Evolutionary conservation across 345 rosid species (phyloP).

Genomic region (Cardamine chenopodiifolia): DNA sequence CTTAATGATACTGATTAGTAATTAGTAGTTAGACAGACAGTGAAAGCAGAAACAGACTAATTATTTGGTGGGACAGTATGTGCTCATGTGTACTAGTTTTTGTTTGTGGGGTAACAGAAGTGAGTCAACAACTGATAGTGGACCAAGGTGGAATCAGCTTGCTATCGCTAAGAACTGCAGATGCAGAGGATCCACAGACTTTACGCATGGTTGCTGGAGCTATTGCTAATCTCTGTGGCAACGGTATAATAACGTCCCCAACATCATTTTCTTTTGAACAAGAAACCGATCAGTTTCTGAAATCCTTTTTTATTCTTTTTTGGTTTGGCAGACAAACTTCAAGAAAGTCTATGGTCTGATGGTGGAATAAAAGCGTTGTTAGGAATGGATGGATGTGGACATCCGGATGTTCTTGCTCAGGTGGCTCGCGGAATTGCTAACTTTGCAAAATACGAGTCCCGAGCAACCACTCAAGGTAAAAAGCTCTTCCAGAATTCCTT

Average conservation of each 20-base stretch:
- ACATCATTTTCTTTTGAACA: conserved; percentile 1
- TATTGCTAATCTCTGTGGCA: conserved; percentile 95
- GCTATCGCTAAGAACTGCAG: conserved; percentile 78
- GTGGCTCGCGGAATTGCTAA: conserved; percentile 98
- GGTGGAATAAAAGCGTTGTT: conserved; percentile 96
- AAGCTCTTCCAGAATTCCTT: not conserved
- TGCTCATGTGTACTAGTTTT: conserved; percentile 23
- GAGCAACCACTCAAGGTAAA: conserved; percentile 80
- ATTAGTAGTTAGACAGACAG: not conserved
- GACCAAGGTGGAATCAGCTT: conserved; percentile 89
- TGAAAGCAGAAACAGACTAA: conserved; percentile 22
- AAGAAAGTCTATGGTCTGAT: conserved; percentile 79
- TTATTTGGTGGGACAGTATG: conserved; percentile 17
- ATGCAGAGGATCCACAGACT: conserved; percentile 94
- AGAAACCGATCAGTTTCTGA: conserved; percentile 5
- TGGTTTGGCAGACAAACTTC: conserved; percentile 74
- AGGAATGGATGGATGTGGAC: conserved; percentile 93
- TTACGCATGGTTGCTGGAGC: conserved; percentile 99
- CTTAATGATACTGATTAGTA: not conserved
- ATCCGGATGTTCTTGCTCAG: conserved; percentile 97
- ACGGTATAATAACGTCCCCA: conserved; percentile 73
- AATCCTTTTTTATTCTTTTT: not conserved
- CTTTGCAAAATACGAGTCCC: conserved; percentile 97
- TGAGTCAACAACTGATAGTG: conserved; percentile 96
- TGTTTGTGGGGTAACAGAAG: conserved; percentile 58